Conservation (phyloP, 2,329 filamentous ascomycete genomes). For the Microsporum canis region DNA sequence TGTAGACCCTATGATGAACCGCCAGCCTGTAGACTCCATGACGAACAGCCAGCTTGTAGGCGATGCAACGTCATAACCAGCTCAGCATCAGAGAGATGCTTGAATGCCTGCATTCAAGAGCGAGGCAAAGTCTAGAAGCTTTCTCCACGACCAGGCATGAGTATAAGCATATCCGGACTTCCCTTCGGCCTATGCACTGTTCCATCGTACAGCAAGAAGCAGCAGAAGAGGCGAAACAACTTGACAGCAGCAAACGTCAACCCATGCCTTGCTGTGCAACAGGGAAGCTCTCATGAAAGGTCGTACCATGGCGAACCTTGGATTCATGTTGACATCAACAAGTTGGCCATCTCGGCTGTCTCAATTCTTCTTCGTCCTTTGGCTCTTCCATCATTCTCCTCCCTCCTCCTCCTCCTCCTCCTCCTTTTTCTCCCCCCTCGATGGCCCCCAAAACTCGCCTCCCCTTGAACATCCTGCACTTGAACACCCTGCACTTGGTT, state of each 20-base stretch:
- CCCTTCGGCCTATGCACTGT: too few species aligned
- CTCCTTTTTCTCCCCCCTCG: background rate
- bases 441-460: background rate
- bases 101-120: background rate
- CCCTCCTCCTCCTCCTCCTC: too few species aligned
- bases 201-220: too few species aligned
- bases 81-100: too few species aligned
- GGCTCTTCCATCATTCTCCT: too few species aligned
- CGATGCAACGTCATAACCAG: too few species aligned
- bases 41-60: background rate
- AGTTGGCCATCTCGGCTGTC: background rate
- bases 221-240: background rate
- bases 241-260: background rate
- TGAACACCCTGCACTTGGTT: background rate
- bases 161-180: background rate
- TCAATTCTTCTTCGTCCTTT: too few species aligned
- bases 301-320: conserved; percentile 40
- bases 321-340: background rate
- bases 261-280: conserved; percentile 53
- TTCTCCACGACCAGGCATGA: background rate
- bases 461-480: background rate
- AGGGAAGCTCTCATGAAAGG: conserved; percentile 57
- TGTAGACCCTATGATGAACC: background rate
- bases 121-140: background rate
- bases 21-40: background rate